A percentile compares a stretch with the other conserved stretches of the same genome.
Evolutionary conservation across 495 filamentous ascomycete genomes (phyloP).

Genomic region (Umbilicaria muhlenbergii): DNA sequence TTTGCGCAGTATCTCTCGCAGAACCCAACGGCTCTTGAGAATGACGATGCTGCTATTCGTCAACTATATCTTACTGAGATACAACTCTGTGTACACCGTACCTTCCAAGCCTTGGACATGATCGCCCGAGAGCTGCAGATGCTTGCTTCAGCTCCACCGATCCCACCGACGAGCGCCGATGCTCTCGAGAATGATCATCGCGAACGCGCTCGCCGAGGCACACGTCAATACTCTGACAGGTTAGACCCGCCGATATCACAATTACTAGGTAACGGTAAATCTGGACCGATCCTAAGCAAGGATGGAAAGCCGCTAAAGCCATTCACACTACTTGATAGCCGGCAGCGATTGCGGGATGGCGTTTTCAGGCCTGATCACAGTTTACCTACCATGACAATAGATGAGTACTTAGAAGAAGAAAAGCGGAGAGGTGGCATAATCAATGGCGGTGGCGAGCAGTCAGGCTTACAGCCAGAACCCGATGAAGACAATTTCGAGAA

Average conservation of each 20-base stretch:
- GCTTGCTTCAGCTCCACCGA: constrained; percentile 51
- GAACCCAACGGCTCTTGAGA: constrained; percentile 41
- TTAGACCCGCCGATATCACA: constrained; percentile 48
- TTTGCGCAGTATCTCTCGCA: constrained; percentile 37
- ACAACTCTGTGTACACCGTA: constrained; percentile 54
- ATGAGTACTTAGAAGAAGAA: constrained; percentile 94
- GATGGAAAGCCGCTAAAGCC: constrained; percentile 80
- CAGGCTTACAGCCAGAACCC: constrained; percentile 47
- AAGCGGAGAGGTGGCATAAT: constrained; percentile 73
- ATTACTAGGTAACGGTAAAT: constrained; percentile 32
- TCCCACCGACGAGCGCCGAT: constrained; percentile 21
- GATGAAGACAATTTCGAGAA: constrained; percentile 83
- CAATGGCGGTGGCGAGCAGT: constrained; percentile 75
- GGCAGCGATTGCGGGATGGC: constrained; percentile 61
- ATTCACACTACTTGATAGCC: constrained; percentile 69
- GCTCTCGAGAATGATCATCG: constrained; percentile 26
- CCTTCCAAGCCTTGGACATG: constrained; percentile 73
- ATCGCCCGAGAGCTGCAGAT: constrained; percentile 73
- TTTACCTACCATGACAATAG: constrained; percentile 92
- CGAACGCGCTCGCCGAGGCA: constrained; percentile 20
- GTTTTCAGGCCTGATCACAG: constrained; percentile 88
- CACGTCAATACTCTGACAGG: constrained; percentile 56
- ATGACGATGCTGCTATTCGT: constrained; percentile 67
- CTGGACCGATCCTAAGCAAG: constrained; percentile 64
- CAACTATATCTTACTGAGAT: constrained; percentile 63